Conservation (phyloP, 345 rosid genomes). For the Linum trigynum region DNA sequence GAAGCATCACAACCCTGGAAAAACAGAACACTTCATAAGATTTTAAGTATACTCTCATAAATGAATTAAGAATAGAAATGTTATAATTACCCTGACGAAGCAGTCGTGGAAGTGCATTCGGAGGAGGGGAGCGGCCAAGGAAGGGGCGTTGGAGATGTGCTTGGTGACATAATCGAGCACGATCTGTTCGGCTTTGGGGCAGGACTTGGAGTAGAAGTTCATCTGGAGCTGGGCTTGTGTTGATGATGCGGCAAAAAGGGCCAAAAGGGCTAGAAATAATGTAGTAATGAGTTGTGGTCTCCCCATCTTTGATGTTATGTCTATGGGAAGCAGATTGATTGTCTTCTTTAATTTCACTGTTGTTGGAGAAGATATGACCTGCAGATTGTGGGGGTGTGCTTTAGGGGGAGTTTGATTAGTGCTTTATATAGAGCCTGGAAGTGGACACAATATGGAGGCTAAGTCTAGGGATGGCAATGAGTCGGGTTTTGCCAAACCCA, state of each 20-base stretch:
- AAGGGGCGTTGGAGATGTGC: conserved; percentile 62
- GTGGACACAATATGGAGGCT: not conserved
- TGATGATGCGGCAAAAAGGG: conserved; percentile 18
- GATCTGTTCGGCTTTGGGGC: conserved; percentile 71
- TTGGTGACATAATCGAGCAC: conserved; percentile 41
- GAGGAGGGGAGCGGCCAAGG: conserved; percentile 58
- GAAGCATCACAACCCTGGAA: conserved; percentile 87
- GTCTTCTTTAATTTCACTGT: not conserved
- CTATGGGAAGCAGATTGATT: too few species aligned
- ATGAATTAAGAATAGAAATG: too few species aligned
- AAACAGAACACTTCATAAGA: not conserved
- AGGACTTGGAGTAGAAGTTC: conserved; percentile 47
- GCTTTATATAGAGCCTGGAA: not conserved
- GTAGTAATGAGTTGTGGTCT: not conserved
- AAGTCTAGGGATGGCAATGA: too few species aligned
- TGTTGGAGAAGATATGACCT: not conserved
- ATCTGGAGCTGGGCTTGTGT: conserved; percentile 48
- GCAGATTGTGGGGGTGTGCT: not conserved
- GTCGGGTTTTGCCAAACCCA: too few species aligned
- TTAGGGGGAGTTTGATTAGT: not conserved
- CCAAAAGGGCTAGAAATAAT: conserved; percentile 13
- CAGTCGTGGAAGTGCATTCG: conserved; percentile 95
- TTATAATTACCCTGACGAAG: conserved; percentile 78
- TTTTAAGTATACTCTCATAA: too few species aligned
- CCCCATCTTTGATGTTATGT: not conserved